phyloP scores from a whole-genome alignment of 2,329 filamentous ascomycete genomes.

The Verticillium longisporum region DNA sequence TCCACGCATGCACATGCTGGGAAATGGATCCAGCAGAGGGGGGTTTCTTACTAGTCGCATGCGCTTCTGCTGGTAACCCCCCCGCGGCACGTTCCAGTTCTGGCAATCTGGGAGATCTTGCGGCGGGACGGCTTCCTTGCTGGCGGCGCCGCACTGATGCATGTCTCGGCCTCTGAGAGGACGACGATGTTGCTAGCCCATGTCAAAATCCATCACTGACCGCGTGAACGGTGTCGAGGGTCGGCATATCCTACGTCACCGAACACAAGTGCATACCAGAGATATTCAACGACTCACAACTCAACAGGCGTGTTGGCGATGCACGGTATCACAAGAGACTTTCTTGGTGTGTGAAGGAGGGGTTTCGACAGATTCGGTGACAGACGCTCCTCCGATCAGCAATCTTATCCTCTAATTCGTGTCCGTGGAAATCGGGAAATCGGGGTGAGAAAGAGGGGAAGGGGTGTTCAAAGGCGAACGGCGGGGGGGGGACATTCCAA shows the following conservation, averaged over 20 bases:
- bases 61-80: not conserved
- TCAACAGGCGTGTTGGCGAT: not conserved
- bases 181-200: not conserved
- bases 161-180: not conserved
- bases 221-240: not conserved
- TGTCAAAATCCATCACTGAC: not conserved
- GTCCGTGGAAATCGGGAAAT: no score
- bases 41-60: not conserved
- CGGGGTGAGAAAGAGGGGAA: not conserved
- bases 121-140: not conserved
- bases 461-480: not conserved
- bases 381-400: not conserved
- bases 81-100: not conserved
- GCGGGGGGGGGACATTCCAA: not conserved
- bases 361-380: not conserved
- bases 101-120: not conserved
- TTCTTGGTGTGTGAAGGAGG: not conserved
- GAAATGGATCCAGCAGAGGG: not conserved
- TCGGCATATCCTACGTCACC: not conserved
- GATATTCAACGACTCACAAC: not conserved
- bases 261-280: not conserved
- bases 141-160: not conserved
- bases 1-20: not conserved
- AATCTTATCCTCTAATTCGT: not conserved
- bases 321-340: not conserved